These are phyloP conservation scores for Exophiala calicioides DNA, from an alignment of 2,329 filamentous ascomycete genomes.

Conservation along the genomic window DNA sequence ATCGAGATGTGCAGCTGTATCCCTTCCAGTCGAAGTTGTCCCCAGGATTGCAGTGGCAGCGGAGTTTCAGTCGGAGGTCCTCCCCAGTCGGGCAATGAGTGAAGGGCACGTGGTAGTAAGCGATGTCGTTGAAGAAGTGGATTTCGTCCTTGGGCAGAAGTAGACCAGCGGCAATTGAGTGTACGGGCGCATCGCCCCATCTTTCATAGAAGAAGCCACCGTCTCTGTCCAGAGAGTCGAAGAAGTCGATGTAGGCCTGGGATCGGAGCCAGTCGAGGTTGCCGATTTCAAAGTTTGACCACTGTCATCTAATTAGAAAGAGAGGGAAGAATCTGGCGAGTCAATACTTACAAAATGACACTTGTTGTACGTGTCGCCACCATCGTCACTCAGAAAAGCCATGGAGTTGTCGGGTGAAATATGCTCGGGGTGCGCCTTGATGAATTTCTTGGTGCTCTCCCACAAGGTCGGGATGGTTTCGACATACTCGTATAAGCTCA, in stretches of 20 bases:
- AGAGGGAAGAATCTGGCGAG: neutral
- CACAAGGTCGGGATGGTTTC: conserved; percentile 96
- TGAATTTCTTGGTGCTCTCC: conserved; percentile 94
- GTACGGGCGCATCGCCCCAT: conserved; percentile 96
- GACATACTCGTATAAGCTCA: conserved; percentile 93
- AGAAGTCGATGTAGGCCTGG: conserved; percentile 85
- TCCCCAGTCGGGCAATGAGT: conserved; percentile 95
- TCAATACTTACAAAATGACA: conserved; percentile 81
- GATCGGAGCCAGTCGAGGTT: conserved; percentile 92
- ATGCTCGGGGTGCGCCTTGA: conserved; percentile 85
- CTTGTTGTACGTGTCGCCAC: conserved; percentile 89
- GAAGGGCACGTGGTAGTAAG: conserved; percentile 96
- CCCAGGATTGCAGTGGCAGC: conserved; percentile 90
- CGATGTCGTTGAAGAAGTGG: conserved; percentile 99
- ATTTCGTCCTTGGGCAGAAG: conserved; percentile 90
- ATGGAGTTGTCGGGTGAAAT: conserved; percentile 81
- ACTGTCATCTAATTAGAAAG: conserved; percentile 54
- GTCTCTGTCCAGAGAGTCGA: conserved; percentile 80
- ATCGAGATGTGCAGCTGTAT: conserved; percentile 89
- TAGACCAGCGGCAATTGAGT: conserved; percentile 90
- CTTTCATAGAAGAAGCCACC: conserved; percentile 99
- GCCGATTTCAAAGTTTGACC: conserved; percentile 98
- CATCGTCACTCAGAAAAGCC: conserved; percentile 87
- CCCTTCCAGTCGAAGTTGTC: conserved; percentile 99
- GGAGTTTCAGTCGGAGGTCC: conserved; percentile 76